Evolutionary conservation across 805 yeast species (phyloP).

Genomic region (Sugiyamaella mastotermitis): DNA sequence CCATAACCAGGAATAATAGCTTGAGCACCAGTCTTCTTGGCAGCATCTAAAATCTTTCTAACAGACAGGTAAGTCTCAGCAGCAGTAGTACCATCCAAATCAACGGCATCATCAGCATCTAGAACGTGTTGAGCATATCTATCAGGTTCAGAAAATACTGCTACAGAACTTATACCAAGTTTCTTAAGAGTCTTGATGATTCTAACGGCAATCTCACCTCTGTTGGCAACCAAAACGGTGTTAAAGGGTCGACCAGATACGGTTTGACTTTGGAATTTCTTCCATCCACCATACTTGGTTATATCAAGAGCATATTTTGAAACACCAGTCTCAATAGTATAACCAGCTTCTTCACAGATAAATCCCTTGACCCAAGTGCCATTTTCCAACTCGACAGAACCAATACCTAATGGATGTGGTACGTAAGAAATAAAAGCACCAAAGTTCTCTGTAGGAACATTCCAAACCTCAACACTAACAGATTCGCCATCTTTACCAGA

Average conservation of each 20-base stretch:
- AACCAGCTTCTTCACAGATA: conserved; percentile 90
- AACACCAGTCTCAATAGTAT: conserved; percentile 59
- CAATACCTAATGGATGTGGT: conserved; percentile 93
- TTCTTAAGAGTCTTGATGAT: conserved; percentile 83
- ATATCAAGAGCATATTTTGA: conserved; percentile 78
- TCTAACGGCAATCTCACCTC: conserved; percentile 97
- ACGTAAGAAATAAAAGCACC: conserved; percentile 84
- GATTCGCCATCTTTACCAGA: conserved; percentile 42
- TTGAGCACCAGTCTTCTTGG: conserved; percentile 75
- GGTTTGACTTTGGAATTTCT: conserved; percentile 41
- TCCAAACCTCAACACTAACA: conserved; percentile 76
- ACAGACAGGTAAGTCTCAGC: conserved; percentile 85
- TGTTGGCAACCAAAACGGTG: conserved; percentile 87
- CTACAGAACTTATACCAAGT: conserved; percentile 70
- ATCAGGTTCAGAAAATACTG: conserved; percentile 89
- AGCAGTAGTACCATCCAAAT: conserved; percentile 75
- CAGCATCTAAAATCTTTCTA: conserved; percentile 81
- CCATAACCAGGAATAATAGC: conserved; percentile 99
- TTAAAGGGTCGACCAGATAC: conserved; percentile 56
- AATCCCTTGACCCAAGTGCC: conserved; percentile 90
- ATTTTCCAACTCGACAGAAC: conserved; percentile 73
- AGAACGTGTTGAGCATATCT: conserved; percentile 81
- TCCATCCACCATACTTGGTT: conserved; percentile 88
- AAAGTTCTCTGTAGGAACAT: conserved; percentile 69
- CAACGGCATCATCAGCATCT: conserved; percentile 74